Evolutionary conservation across 2,329 filamentous ascomycete genomes (phyloP).

Genomic region (Sporothrix protearum): DNA sequence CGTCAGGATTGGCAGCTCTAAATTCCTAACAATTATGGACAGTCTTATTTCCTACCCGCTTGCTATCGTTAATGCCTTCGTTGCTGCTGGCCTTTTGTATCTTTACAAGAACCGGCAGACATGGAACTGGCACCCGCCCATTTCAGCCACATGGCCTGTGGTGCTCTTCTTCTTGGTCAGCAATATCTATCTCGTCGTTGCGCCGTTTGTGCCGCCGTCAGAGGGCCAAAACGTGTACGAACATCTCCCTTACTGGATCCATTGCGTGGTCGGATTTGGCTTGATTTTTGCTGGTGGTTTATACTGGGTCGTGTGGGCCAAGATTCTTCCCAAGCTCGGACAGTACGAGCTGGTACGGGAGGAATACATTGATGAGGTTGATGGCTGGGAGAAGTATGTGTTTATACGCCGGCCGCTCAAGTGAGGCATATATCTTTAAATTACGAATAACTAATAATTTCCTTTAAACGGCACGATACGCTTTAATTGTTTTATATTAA

Average conservation of each 20-base stretch:
- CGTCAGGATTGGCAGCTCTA: neutral
- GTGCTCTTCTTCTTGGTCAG: slow-evolving; percentile 57
- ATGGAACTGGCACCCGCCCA: slow-evolving; percentile 53
- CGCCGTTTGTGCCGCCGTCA: slow-evolving; percentile 54
- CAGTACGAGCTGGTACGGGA: slow-evolving; percentile 56
- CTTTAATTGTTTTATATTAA: no score
- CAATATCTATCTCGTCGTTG: slow-evolving; percentile 59
- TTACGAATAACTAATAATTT: no score
- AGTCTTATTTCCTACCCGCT: slow-evolving; percentile 63
- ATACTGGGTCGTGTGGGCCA: slow-evolving; percentile 56
- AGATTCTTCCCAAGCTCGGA: slow-evolving; percentile 50
- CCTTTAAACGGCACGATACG: no score
- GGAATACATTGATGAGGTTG: slow-evolving; percentile 51
- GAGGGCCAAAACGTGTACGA: slow-evolving; percentile 53
- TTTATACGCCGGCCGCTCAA: slow-evolving; percentile 45
- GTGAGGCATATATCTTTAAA: no score
- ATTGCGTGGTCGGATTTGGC: slow-evolving; percentile 56
- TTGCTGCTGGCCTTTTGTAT: slow-evolving; percentile 51
- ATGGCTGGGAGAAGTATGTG: slow-evolving; percentile 60
- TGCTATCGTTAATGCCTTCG: slow-evolving; percentile 55
- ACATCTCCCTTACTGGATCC: slow-evolving; percentile 54
- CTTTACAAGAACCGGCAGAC: slow-evolving; percentile 49
- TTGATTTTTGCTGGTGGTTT: slow-evolving; percentile 51
- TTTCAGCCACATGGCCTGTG: slow-evolving; percentile 53
- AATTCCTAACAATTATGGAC: neutral